Evolutionary conservation across 1,284 basidiomycete genomes (phyloP).

Genomic region (Ganoderma multipileum): DNA sequence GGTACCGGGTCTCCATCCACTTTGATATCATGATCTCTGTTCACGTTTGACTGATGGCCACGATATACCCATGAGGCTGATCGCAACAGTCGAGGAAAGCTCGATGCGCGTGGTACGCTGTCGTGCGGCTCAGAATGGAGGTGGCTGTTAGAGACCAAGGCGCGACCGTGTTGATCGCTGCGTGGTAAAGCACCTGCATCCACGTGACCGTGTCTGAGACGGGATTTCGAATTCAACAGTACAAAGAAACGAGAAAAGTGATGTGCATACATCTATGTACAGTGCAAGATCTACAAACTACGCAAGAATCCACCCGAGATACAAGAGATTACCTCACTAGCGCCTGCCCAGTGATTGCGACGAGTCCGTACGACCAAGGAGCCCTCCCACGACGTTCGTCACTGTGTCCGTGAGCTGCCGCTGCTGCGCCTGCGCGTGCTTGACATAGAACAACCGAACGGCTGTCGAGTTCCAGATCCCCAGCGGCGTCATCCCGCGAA

Average conservation of each 20-base stretch:
- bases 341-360: conserved; percentile 40
- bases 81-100: neutral
- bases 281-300: conserved; percentile 4
- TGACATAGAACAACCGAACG: conserved; percentile 88
- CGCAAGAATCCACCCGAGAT: neutral
- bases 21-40: neutral
- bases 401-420: conserved; percentile 80
- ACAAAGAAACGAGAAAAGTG: neutral
- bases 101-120: no score
- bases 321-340: conserved; percentile 16
- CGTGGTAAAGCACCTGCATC: neutral
- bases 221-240: no score
- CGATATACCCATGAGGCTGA: neutral
- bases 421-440: conserved; percentile 75
- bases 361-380: conserved; percentile 47
- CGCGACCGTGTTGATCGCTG: conserved; percentile 19
- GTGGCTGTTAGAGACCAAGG: conserved; percentile 18
- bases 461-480: conserved; percentile 90
- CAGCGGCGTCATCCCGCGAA: conserved; percentile 83
- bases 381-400: conserved; percentile 76
- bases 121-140: neutral
- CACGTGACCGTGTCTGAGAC: conserved; percentile 10
- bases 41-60: neutral
- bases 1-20: conserved; percentile 21
- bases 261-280: neutral